phyloP scores from a whole-genome alignment of 2,329 filamentous ascomycete genomes.

The Domatiomyces globalis region DNA sequence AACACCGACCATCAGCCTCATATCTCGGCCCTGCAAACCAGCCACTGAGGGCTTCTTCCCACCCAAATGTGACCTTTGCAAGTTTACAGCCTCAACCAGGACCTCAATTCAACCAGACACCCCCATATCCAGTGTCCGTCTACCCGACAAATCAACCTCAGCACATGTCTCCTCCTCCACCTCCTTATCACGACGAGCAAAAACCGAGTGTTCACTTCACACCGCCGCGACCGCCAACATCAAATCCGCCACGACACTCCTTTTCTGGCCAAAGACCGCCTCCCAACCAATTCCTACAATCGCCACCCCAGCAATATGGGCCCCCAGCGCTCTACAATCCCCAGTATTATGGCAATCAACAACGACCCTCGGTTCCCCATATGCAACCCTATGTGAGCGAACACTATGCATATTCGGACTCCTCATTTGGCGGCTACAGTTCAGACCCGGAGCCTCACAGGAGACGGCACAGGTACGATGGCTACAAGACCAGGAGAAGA shows the following conservation, averaged over 20 bases:
- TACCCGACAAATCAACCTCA: slow-evolving; percentile 5
- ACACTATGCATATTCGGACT: slow-evolving; percentile 1
- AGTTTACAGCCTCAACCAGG: not conserved
- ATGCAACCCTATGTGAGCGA: slow-evolving; percentile 1
- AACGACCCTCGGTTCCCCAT: not conserved
- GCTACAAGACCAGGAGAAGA: slow-evolving; percentile 3
- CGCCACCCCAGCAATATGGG: slow-evolving; percentile 5
- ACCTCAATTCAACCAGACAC: slow-evolving; percentile 1
- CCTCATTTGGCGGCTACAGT: slow-evolving; percentile 8
- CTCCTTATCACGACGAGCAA: slow-evolving; percentile 14
- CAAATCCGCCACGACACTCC: slow-evolving; percentile 8
- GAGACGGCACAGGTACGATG: slow-evolving; percentile 9
- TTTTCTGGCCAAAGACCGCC: slow-evolving; percentile 6
- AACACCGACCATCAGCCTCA: slow-evolving; percentile 4
- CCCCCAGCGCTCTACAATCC: slow-evolving; percentile 7
- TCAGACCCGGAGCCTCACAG: slow-evolving; percentile 17
- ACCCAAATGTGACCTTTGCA: slow-evolving; percentile 2
- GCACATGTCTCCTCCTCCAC: slow-evolving; percentile 9
- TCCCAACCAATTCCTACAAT: slow-evolving; percentile 4
- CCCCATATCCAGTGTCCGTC: slow-evolving; percentile 1
- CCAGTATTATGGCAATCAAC: slow-evolving; percentile 2
- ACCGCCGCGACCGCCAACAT: slow-evolving; percentile 1
- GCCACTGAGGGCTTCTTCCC: slow-evolving; percentile 6
- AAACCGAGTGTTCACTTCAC: slow-evolving; percentile 14
- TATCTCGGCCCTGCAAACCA: slow-evolving; percentile 3